A percentile compares a stretch with the other conserved stretches of the same genome.
phyloP scores from a whole-genome alignment of 2,329 filamentous ascomycete species.

The Aspergillus terreus region DNA sequence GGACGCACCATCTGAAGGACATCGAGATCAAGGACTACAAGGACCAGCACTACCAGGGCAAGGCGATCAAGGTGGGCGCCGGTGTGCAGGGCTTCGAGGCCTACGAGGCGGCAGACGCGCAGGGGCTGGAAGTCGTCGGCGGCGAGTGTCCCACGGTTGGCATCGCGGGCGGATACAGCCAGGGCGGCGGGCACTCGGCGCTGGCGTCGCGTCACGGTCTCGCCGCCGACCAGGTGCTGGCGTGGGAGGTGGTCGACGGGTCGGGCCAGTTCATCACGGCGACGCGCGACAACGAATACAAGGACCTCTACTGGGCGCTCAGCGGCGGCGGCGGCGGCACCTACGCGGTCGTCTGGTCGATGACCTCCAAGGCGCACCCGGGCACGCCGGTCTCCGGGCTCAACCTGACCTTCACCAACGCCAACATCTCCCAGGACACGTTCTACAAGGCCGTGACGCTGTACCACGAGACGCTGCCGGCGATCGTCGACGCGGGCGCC shows the following conservation, averaged over 20 bases:
- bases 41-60: constrained; percentile 45
- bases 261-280: constrained; percentile 49
- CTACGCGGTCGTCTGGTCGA: constrained; percentile 55
- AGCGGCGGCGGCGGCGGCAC: constrained; percentile 58
- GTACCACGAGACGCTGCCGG: constrained; percentile 46
- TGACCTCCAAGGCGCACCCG: constrained; percentile 52
- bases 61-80: constrained; percentile 52
- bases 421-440: constrained; percentile 34
- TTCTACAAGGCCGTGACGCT: constrained; percentile 52
- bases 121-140: constrained; percentile 51
- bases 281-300: constrained; percentile 41
- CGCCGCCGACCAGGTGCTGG: constrained; percentile 56
- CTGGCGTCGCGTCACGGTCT: constrained; percentile 56
- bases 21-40: constrained; percentile 31
- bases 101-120: constrained; percentile 43
- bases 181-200: constrained; percentile 58
- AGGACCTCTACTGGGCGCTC: constrained; percentile 61
- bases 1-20: constrained; percentile 31
- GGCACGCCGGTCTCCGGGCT: constrained; percentile 44
- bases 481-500: constrained; percentile 49
- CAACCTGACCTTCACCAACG: constrained; percentile 40
- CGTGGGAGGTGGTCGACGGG: constrained; percentile 55
- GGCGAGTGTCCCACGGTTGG: constrained; percentile 56
- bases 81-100: constrained; percentile 52
- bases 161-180: constrained; percentile 56